Evolutionary conservation across 257 asterid genomes (phyloP), one percentile per base, ranked within the genome.

Genomic region (Osmanthus fragrans): DNA sequence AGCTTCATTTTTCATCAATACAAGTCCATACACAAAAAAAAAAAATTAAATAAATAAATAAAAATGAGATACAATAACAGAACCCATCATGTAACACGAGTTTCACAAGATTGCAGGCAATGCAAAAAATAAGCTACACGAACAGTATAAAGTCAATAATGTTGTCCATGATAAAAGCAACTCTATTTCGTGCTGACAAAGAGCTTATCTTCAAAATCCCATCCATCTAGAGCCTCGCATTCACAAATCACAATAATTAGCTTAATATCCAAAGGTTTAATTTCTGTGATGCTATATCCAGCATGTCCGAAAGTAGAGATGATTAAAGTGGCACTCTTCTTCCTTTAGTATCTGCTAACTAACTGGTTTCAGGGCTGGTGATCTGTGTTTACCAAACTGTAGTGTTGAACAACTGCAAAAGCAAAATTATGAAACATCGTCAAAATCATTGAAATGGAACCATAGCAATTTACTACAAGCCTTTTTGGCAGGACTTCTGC

Each of bases 281-380:
- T 36, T 36, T 36, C 39, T 36, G 6, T 36, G 39, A 7, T 36
- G n/a, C 58, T 49, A 15, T 19, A 51, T 6, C 25, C 63, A 16
- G 21, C 63, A 51, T 19, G 25, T 51, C 54, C 25, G 3, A 19
- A 16, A 51, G 63, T 19, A 1, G 77, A 33, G 66, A 58, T 64
- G 47, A 7, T 9, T 39, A 60, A 47, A 56, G 72, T 16, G 3
- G 33, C 75, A 45, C 3, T 39, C 63, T 37, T 63, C 75, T 81
- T 82, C 79, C 76, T 54, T 77, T 72, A 71, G 82, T 71, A 71
- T 77, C 73, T 72, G 73, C 45, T 76, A 64, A 49, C 19, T n/a
- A 54, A 74, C 30, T 34, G 73, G 78, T 56, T 65, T 79, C 64
- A 2, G 63, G 25, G 72, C 76, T 25, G n/a, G 33, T 70, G 18